These are phyloP conservation scores for Heterobasidion parviporum DNA, from an alignment of 1,284 basidiomycete genomes.

Conservation along the genomic window DNA sequence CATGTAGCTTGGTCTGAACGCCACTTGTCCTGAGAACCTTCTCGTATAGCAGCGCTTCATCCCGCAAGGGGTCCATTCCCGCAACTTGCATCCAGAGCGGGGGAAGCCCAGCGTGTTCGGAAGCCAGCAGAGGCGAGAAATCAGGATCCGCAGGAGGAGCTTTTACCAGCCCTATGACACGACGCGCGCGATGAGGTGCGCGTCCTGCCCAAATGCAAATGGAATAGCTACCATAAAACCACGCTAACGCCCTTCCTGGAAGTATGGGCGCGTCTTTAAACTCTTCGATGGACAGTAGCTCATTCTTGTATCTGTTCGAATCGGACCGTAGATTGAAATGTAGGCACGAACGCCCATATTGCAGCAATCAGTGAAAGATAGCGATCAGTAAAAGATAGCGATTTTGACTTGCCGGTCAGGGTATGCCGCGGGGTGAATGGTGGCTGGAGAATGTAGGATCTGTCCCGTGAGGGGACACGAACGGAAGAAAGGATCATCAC, in stretches of 20 bases:
- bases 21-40: constrained; percentile 8
- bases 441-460: constrained; percentile 6
- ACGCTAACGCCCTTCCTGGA: not conserved
- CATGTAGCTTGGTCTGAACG: constrained; percentile 7
- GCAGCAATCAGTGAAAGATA: not conserved
- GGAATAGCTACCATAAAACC: too few species aligned
- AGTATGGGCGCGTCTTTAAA: constrained; percentile 11
- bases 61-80: constrained; percentile 13
- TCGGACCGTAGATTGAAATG: not conserved
- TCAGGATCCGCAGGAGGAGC: not conserved
- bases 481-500: constrained; percentile 9
- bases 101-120: constrained; percentile 7
- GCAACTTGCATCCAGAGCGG: constrained; percentile 10
- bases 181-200: not conserved
- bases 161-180: not conserved
- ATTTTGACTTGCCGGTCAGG: constrained; percentile 6
- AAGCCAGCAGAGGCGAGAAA: constrained; percentile 1
- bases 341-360: not conserved
- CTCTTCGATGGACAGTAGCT: constrained; percentile 15
- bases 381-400: not conserved
- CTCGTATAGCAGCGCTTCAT: constrained; percentile 13
- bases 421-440: constrained; percentile 7
- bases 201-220: not conserved
- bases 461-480: constrained; percentile 8
- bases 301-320: constrained; percentile 11